These are phyloP conservation scores for Cenchrus americanus DNA, from an alignment of 176 grass and related monocot species.

Conservation along the genomic window DNA sequence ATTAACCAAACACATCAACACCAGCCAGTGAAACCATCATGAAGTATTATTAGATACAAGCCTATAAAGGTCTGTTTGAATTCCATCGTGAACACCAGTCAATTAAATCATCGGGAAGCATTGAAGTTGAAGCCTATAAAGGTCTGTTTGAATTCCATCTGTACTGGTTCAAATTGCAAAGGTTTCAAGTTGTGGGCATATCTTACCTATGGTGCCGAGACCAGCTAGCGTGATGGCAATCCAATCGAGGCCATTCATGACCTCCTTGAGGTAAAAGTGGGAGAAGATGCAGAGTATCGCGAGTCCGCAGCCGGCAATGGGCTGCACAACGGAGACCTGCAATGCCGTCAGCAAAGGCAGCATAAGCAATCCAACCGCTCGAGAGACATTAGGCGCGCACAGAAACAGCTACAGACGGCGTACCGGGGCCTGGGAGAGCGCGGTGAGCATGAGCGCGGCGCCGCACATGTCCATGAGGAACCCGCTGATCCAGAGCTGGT, in stretches of 20 bases:
- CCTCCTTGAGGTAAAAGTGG: constrained; percentile 96
- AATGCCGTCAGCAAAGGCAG: background rate
- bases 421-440: constrained; percentile 86
- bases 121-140: background rate
- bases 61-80: background rate
- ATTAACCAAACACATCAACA: constrained; percentile 3
- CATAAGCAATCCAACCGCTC: background rate
- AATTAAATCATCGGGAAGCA: background rate
- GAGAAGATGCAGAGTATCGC: constrained; percentile 95
- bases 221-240: constrained; percentile 84
- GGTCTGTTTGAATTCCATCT: constrained; percentile 1
- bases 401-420: background rate
- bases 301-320: constrained; percentile 92
- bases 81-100: constrained; percentile 11
- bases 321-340: constrained; percentile 97
- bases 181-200: background rate
- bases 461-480: constrained; percentile 91
- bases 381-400: background rate
- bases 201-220: constrained; percentile 88
- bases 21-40: background rate
- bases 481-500: constrained; percentile 89
- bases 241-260: constrained; percentile 96
- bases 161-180: background rate
- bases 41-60: background rate
- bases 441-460: constrained; percentile 83